These are phyloP conservation scores for Fusarium nelsonii DNA, from an alignment of 2,329 filamentous ascomycete species.

Conservation along the genomic window DNA sequence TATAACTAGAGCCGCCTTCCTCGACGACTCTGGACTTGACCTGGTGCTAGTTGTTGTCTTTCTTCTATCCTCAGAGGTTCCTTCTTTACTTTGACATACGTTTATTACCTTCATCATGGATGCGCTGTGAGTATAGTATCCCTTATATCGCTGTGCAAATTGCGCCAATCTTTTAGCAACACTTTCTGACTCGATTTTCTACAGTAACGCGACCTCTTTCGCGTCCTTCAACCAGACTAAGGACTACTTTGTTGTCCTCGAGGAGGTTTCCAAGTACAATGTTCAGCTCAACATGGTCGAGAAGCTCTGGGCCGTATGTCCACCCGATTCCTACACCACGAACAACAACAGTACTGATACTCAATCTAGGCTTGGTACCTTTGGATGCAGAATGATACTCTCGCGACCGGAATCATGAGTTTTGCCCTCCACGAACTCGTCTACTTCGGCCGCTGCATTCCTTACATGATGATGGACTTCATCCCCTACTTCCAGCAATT, in stretches of 20 bases:
- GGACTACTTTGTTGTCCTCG: conserved; percentile 69
- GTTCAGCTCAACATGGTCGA: conserved; percentile 88
- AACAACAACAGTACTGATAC: conserved; percentile 33
- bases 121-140: conserved; percentile 46
- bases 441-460: conserved; percentile 92
- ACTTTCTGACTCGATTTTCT: conserved; percentile 32
- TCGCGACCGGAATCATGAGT: conserved; percentile 97
- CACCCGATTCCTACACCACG: conserved; percentile 19
- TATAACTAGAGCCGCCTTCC: conserved; percentile 32
- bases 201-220: conserved; percentile 67
- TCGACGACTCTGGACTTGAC: conserved; percentile 40
- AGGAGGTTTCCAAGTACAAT: conserved; percentile 78
- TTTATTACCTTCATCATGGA: conserved; percentile 37
- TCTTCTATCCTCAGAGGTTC: conserved; percentile 13
- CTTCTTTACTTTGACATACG: conserved; percentile 23
- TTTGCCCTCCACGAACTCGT: conserved; percentile 94
- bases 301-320: conserved; percentile 84
- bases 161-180: conserved; percentile 26
- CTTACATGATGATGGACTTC: conserved; percentile 91
- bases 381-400: conserved; percentile 96
- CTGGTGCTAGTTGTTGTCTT: conserved; percentile 40
- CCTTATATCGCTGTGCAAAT: conserved; percentile 28
- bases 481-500: conserved; percentile 91
- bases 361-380: conserved; percentile 85
- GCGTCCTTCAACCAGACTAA: conserved; percentile 62